These are phyloP conservation scores for Talaromyces sp. DNA, from an alignment of 2,329 filamentous ascomycete species.

Conservation along the genomic window DNA sequence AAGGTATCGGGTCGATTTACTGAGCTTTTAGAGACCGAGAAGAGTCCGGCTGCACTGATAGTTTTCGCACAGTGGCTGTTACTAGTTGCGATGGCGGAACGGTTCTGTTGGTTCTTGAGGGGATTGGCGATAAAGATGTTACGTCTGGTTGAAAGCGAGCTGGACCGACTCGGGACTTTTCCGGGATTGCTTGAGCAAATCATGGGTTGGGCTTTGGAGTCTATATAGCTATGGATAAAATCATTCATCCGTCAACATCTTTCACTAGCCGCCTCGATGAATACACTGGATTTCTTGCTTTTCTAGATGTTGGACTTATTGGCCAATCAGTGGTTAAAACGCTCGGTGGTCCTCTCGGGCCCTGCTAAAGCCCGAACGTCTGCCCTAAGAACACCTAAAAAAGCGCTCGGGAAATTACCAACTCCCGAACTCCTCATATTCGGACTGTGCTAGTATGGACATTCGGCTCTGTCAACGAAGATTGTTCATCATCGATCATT, in stretches of 20 bases:
- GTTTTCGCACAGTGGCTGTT: conserved; percentile 12
- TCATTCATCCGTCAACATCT: too few relatives aligned
- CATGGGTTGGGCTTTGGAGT: neutral
- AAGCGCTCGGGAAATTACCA: neutral
- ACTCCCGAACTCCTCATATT: neutral
- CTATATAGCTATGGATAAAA: neutral
- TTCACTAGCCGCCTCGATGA: too few relatives aligned
- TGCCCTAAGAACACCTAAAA: neutral
- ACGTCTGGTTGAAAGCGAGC: neutral
- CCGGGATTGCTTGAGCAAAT: neutral
- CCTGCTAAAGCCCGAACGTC: neutral
- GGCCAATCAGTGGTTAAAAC: neutral
- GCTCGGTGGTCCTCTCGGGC: neutral
- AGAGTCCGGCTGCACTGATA: conserved; percentile 2
- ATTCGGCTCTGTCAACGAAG: neutral
- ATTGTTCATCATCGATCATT: neutral
- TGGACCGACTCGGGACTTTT: neutral
- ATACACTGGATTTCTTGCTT: neutral
- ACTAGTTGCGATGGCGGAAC: conserved; percentile 4
- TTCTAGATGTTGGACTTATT: neutral
- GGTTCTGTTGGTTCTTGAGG: conserved; percentile 6
- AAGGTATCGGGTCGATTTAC: conserved; percentile 10
- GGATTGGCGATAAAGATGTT: conserved; percentile 4
- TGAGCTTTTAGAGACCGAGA: neutral
- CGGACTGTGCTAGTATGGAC: neutral